Evolutionary conservation across 257 asterid species (phyloP), one percentile per base, ranked within the genome.

Genomic region (Solanum arcanum): DNA sequence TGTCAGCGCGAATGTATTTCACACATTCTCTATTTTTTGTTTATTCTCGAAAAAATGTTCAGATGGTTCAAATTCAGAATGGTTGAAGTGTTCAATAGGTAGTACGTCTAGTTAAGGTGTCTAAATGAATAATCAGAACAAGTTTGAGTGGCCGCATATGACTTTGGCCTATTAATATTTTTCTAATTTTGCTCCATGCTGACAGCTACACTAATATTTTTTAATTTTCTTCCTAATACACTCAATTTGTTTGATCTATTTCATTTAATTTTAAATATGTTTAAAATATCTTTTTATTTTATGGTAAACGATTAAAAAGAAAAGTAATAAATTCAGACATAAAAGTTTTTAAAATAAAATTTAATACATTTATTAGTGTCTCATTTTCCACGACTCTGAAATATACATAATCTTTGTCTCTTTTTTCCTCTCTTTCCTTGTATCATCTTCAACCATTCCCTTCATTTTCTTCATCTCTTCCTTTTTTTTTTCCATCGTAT

Each of bases 341-440:
- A 56, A 56, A 56, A 20, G 25, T 20, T 52, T 20, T 23, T 2
- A 9, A 62, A 62, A 9, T 10, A 23, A 10, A 60, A 60, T 60
- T 60, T 60, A 60, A 60, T 21, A 60, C 13, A 62, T 62, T 62
- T 5, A 62, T 4, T 11, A 62, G 15, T n/a, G 70, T 64, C 77
- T 66, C 80, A 27, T 81, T 86, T 81, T 52, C 49, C 64, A 70
- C 62, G 85, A 77, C 72, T 87, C 85, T 68, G 18, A 80, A 47
- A 18, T 20, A 56, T 10, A 47, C 60, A 47, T 69, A 69, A 69
- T 80, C 44, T 80, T 9, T 47, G 85, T 80, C 37, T 72, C 46
- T 47, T 52, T 46, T 62, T 56, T 59, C 64, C 86, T 83, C 47
- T 86, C 86, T 84, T 89, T 89, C 91, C 37, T 21, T 74, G 90